Evolutionary conservation across 1,139 yeast species (phyloP).

Genomic region (Lodderomyces oxycetoniae): DNA sequence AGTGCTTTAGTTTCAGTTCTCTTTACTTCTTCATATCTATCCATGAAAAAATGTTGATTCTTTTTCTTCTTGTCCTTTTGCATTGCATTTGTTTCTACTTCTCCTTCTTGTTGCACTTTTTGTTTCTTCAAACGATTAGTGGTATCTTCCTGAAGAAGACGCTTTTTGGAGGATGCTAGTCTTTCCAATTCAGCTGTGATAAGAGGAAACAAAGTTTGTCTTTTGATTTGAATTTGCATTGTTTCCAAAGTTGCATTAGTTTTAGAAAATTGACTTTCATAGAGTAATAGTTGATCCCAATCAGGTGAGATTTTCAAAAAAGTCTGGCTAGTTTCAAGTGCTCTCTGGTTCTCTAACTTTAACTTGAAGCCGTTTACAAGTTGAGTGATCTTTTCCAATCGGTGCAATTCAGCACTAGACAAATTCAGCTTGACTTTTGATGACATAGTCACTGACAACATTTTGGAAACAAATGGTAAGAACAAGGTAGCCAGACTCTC

Average conservation of each 20-base stretch:
- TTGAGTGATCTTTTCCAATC: constrained; percentile 27
- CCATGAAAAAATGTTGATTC: constrained; percentile 41
- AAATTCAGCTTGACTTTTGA: constrained; percentile 25
- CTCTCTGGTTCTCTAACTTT: constrained; percentile 30
- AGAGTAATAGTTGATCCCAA: constrained; percentile 32
- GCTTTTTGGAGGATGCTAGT: constrained; percentile 17
- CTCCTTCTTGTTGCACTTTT: constrained; percentile 22
- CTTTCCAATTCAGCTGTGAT: constrained; percentile 40
- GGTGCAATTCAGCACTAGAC: constrained; percentile 21
- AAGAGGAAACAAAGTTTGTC: constrained; percentile 38
- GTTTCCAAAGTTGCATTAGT: constrained; percentile 12
- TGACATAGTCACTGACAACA: constrained; percentile 42
- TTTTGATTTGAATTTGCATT: constrained; percentile 26
- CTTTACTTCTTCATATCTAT: constrained; percentile 35
- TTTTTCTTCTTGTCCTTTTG: not conserved
- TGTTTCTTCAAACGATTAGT: constrained; percentile 20
- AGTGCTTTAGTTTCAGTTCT: constrained; percentile 18
- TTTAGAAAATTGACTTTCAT: constrained; percentile 21
- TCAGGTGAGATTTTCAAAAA: constrained; percentile 33
- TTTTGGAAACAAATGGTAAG: constrained; percentile 44
- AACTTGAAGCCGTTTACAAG: constrained; percentile 27
- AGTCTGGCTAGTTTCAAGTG: constrained; percentile 29
- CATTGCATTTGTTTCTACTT: constrained; percentile 21
- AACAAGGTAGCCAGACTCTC: constrained; percentile 27
- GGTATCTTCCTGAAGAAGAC: constrained; percentile 26